These are phyloP conservation scores for Porpolomopsis calyptriformis DNA, from an alignment of 768 basidiomycete genomes.

Conservation along the genomic window DNA sequence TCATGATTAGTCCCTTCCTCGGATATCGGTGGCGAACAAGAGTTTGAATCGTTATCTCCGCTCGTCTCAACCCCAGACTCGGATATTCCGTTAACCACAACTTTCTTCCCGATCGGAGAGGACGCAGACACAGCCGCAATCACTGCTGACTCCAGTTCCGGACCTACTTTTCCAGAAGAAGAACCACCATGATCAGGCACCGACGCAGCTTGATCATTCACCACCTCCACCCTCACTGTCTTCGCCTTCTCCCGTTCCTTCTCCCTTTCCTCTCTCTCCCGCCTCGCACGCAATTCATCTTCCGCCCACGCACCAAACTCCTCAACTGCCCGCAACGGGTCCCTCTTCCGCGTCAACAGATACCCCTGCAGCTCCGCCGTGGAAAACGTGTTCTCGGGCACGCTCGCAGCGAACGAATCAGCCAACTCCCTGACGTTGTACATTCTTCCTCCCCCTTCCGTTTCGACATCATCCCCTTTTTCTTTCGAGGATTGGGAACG, in stretches of 20 bases:
- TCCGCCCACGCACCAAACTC: conserved; percentile 23
- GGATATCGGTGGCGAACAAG: no score
- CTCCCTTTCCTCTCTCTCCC: conserved; percentile 16
- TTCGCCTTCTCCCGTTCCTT: conserved; percentile 17
- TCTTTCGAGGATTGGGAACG: background rate
- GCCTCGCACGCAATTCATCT: conserved; percentile 15
- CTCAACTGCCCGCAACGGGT: conserved; percentile 14
- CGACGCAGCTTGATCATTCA: background rate
- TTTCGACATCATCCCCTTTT: background rate
- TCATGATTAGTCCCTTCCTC: no score
- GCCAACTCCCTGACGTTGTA: conserved; percentile 10
- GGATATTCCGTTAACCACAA: no score
- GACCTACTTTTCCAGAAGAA: no score
- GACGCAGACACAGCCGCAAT: no score
- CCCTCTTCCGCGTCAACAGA: conserved; percentile 22
- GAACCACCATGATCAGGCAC: no score
- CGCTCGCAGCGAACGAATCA: conserved; percentile 18
- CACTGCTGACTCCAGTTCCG: no score
- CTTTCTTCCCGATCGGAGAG: no score
- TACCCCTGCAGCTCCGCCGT: conserved; percentile 38
- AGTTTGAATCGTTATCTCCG: no score
- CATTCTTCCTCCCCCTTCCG: no score
- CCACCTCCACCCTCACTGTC: conserved; percentile 15
- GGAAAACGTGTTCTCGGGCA: conserved; percentile 29
- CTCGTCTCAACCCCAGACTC: no score